These are phyloP conservation scores for Akanthomyces lecanii DNA, from an alignment of 2,329 filamentous ascomycete species.

Conservation along the genomic window DNA sequence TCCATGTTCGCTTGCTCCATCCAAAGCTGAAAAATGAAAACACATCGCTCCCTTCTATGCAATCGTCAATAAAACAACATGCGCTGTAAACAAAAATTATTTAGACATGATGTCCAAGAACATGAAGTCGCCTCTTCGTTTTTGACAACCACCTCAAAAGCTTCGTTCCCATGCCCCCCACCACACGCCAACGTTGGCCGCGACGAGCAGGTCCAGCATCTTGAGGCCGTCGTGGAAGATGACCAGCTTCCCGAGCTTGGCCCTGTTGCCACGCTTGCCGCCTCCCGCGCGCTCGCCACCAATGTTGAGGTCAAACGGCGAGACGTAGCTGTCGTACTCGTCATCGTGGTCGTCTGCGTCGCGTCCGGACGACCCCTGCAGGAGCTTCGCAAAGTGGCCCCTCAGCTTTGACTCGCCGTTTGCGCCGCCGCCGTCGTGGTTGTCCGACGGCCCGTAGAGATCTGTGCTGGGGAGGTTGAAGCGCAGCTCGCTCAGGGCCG, in stretches of 20 bases:
- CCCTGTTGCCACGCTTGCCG: slow-evolving; percentile 77
- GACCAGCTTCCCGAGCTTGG: slow-evolving; percentile 91
- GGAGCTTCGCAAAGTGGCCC: slow-evolving; percentile 41
- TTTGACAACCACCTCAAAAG: slow-evolving; percentile 26
- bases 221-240: slow-evolving; percentile 85
- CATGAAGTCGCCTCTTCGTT: too few relatives aligned
- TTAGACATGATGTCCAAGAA: not conserved
- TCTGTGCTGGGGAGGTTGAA: slow-evolving; percentile 75
- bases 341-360: slow-evolving; percentile 39
- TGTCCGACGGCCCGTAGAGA: slow-evolving; percentile 36
- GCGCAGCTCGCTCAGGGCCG: slow-evolving; percentile 72
- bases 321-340: slow-evolving; percentile 19
- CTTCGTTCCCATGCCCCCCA: slow-evolving; percentile 78
- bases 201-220: slow-evolving; percentile 91
- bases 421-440: slow-evolving; percentile 26
- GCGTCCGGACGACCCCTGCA: slow-evolving; percentile 27
- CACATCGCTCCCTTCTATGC: not conserved
- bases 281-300: slow-evolving; percentile 83
- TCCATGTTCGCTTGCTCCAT: not conserved
- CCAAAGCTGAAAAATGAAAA: not conserved
- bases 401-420: slow-evolving; percentile 30
- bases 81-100: not conserved
- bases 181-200: slow-evolving; percentile 89
- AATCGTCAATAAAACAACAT: not conserved
- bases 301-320: slow-evolving; percentile 64